Evolutionary conservation across 805 yeast genomes (phyloP).

Genomic region (Metschnikowia proteae): DNA sequence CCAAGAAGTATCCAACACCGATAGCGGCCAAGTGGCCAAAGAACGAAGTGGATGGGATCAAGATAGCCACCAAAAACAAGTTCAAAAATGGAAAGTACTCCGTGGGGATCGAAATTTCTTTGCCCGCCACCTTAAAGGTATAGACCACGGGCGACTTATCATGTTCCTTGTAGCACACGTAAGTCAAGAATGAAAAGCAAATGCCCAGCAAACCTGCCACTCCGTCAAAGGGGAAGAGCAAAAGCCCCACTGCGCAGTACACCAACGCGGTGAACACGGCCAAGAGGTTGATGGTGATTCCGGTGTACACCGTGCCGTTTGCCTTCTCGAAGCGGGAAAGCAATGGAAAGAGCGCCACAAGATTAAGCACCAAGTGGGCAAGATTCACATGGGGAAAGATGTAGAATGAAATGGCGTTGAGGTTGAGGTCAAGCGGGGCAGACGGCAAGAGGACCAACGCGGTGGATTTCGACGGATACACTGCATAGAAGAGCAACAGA

Average conservation of each 20-base stretch:
- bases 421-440: slow-evolving; percentile 44
- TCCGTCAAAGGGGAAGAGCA: slow-evolving; percentile 49
- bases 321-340: slow-evolving; percentile 61
- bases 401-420: slow-evolving; percentile 62
- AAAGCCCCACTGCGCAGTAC: slow-evolving; percentile 49
- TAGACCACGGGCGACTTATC: slow-evolving; percentile 37
- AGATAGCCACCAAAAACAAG: slow-evolving; percentile 45
- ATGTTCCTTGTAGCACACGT: slow-evolving; percentile 49
- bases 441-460: slow-evolving; percentile 35
- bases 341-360: slow-evolving; percentile 54
- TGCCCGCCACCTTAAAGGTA: slow-evolving; percentile 27
- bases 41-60: slow-evolving; percentile 66
- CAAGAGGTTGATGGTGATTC: slow-evolving; percentile 67
- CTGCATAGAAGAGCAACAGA: slow-evolving; percentile 42
- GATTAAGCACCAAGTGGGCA: slow-evolving; percentile 59
- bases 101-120: slow-evolving; percentile 53
- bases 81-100: slow-evolving; percentile 50
- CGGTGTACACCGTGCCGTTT: slow-evolving; percentile 85
- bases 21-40: slow-evolving; percentile 72
- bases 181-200: slow-evolving; percentile 64
- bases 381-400: slow-evolving; percentile 64
- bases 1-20: slow-evolving; percentile 61
- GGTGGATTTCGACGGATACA: slow-evolving; percentile 20
- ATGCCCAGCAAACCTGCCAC: slow-evolving; percentile 73
- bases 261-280: slow-evolving; percentile 68